phyloP scores from a whole-genome alignment of 257 asterid species.

The Fraxinus cuspidata region DNA sequence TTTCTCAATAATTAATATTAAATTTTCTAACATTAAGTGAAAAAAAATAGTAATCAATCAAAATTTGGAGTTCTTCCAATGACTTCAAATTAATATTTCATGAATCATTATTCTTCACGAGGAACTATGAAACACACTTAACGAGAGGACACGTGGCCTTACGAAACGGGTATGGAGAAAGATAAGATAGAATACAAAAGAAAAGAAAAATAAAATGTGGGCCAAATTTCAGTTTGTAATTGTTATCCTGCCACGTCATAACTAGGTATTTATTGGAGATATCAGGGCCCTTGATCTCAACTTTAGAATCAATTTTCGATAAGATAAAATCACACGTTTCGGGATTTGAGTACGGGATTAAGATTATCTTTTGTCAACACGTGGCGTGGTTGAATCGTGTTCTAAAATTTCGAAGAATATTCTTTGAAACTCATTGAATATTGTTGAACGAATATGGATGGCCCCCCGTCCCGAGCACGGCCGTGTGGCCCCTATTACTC shows the following conservation, averaged over 20 bases:
- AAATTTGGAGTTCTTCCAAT: neutral
- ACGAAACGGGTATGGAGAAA: slow-evolving; percentile 18
- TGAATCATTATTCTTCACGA: neutral
- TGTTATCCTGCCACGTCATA: slow-evolving; percentile 54
- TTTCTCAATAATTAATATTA: too few species aligned
- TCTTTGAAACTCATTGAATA: neutral
- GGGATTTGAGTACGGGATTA: neutral
- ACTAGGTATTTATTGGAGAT: slow-evolving; percentile 23
- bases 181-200: slow-evolving; percentile 43
- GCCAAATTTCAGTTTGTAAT: slow-evolving; percentile 37
- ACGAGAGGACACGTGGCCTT: slow-evolving; percentile 40
- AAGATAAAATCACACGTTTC: neutral
- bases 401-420: neutral
- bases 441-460: too few species aligned
- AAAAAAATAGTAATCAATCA: too few species aligned
- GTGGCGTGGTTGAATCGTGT: neutral
- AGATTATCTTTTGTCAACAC: neutral
- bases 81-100: neutral
- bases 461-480: too few species aligned
- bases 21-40: too few species aligned
- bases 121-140: slow-evolving; percentile 37
- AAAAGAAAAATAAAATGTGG: neutral
- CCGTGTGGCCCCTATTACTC: too few species aligned
- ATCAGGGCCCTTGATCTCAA: slow-evolving; percentile 24
- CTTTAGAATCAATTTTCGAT: neutral